phyloP scores from a whole-genome alignment of 1,284 basidiomycete species.

The Veloporphyrellus conicus region DNA sequence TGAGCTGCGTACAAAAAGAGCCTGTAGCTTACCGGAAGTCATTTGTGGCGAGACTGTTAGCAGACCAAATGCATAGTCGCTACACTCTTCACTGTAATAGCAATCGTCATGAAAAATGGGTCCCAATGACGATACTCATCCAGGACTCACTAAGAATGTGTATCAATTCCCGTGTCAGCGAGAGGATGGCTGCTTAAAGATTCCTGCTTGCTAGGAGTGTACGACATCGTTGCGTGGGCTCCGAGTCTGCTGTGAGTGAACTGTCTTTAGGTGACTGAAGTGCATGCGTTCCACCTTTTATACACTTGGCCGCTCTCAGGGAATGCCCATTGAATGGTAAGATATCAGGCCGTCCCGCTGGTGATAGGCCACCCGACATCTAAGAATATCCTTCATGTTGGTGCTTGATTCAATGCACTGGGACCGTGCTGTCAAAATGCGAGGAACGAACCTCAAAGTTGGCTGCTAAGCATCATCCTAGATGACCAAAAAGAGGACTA shows the following conservation, averaged over 20 bases:
- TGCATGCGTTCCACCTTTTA: constrained; percentile 1
- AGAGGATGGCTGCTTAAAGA: neutral
- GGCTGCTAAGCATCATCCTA: too few species aligned
- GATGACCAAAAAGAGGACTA: too few species aligned
- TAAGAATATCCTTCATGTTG: too few species aligned
- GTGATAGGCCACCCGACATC: neutral
- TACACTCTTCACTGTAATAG: neutral
- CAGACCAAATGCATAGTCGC: neutral
- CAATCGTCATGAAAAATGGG: constrained; percentile 2
- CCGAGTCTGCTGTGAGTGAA: neutral
- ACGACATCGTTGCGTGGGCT: constrained; percentile 5
- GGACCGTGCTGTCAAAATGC: too few species aligned
- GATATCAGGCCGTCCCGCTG: constrained; percentile 9
- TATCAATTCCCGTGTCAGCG: neutral
- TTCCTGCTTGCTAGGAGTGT: neutral
- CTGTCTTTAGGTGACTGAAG: neutral
- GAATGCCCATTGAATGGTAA: neutral
- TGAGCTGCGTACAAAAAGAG: neutral
- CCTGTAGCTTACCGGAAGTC: constrained; percentile 3
- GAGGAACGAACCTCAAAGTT: too few species aligned
- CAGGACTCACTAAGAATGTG: constrained; percentile 9
- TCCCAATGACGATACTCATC: neutral
- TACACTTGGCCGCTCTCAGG: too few species aligned
- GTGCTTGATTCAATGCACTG: too few species aligned
- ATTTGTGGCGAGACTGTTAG: neutral